A percentile compares a stretch with the other conserved stretches of the same genome.
phyloP scores from a whole-genome alignment of 2,329 filamentous ascomycete genomes.

The Cladophialophora yegresii region DNA sequence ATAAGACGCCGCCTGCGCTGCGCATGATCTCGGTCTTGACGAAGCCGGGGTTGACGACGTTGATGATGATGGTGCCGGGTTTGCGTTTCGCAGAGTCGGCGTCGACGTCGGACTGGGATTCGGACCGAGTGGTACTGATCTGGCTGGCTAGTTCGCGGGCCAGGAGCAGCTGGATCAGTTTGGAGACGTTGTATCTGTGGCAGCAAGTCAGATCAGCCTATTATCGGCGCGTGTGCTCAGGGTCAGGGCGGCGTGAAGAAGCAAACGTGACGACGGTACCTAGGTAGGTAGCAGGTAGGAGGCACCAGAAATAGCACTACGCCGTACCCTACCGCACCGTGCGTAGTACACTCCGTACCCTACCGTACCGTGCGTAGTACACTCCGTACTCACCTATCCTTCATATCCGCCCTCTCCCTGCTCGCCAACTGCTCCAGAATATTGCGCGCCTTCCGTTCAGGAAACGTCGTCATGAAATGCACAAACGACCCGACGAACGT shows the following conservation, averaged over 20 bases:
- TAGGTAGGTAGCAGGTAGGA: too few species aligned
- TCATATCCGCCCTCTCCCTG: constrained; percentile 13
- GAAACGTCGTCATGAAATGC: constrained; percentile 28
- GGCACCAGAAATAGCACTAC: too few species aligned
- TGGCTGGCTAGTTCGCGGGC: constrained; percentile 19
- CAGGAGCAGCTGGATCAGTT: constrained; percentile 21
- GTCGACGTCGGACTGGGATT: too few species aligned
- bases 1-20: not conserved
- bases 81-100: too few species aligned
- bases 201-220: too few species aligned
- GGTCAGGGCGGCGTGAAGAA: not conserved
- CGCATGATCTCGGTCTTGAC: constrained; percentile 11
- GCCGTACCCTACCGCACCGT: too few species aligned
- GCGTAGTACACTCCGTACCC: too few species aligned
- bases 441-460: constrained; percentile 22
- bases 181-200: constrained; percentile 16
- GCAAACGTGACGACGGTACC: too few species aligned
- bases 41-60: constrained; percentile 12
- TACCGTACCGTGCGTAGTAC: too few species aligned
- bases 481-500: constrained; percentile 30
- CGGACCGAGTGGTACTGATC: constrained; percentile 1
- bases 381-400: constrained; percentile 6
- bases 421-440: constrained; percentile 7
- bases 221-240: not conserved
- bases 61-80: constrained; percentile 2